Conservation (phyloP, 805 yeast genomes). For the Myxozyma mucilagina region DNA sequence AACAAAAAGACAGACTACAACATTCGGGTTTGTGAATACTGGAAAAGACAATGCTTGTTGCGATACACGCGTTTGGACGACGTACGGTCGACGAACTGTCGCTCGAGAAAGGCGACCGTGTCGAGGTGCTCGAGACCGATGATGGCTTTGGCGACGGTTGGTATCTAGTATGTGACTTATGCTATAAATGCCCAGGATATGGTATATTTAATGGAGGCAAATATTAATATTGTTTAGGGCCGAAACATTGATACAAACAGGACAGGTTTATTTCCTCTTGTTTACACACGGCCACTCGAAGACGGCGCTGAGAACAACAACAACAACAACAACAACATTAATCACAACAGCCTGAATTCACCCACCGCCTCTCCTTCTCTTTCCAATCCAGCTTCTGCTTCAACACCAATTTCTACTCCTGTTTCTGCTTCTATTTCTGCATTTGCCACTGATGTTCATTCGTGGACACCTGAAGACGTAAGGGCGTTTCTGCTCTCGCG, state of each 20-base stretch:
- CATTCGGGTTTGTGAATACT: too few species aligned
- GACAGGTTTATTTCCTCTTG: conserved; percentile 88
- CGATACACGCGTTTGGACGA: conserved; percentile 83
- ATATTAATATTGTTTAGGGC: conserved; percentile 46
- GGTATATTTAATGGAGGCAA: not conserved
- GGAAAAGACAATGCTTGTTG: conserved; percentile 42
- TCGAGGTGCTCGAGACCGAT: conserved; percentile 90
- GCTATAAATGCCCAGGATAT: not conserved
- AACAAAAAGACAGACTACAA: not conserved
- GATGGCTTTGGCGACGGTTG: conserved; percentile 94
- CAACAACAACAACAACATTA: conserved; percentile 27
- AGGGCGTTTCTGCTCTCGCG: conserved; percentile 67
- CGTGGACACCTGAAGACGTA: conserved; percentile 89
- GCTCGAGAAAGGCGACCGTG: conserved; percentile 75
- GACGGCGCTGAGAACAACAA: conserved; percentile 4
- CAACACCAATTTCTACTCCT: too few species aligned
- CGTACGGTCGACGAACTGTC: conserved; percentile 88
- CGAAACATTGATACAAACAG: conserved; percentile 67
- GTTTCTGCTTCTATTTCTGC: too few species aligned
- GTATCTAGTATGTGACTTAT: conserved; percentile 58
- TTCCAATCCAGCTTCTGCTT: too few species aligned
- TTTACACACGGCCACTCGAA: conserved; percentile 61
- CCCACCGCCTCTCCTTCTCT: conserved; percentile 33
- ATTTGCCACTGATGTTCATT: conserved; percentile 32
- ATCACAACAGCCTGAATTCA: conserved; percentile 46